Conservation (phyloP, 2,329 filamentous ascomycete genomes). For the Venturia pyrina region DNA sequence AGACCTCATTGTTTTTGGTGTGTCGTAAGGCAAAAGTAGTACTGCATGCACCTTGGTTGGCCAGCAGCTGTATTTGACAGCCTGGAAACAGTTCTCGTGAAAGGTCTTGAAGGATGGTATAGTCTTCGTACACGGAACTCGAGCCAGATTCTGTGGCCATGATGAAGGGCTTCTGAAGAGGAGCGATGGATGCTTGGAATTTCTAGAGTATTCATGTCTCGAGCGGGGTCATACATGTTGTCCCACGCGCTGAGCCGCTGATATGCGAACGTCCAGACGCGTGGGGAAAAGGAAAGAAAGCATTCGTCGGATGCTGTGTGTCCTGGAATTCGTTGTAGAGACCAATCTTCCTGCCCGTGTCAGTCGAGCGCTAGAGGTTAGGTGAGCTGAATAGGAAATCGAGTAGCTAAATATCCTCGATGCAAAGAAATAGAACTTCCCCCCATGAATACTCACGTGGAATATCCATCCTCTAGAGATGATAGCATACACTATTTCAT, state of each 20-base stretch:
- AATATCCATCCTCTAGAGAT: no score
- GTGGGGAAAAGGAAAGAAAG: not conserved
- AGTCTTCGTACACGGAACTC: not conserved
- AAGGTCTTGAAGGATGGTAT: not conserved
- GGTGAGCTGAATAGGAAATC: no score
- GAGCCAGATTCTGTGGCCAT: not conserved
- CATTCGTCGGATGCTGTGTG: not conserved
- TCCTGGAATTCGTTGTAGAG: not conserved
- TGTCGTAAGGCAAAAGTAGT: not conserved
- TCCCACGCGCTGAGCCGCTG: not conserved
- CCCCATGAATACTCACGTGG: no score
- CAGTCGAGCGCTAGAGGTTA: not conserved
- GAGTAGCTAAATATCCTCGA: no score
- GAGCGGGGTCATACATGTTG: constrained; percentile 4
- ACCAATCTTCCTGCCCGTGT: not conserved
- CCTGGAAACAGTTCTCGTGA: not conserved
- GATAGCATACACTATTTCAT: no score
- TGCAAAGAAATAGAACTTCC: no score
- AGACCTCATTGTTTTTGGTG: not conserved
- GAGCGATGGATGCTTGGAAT: not conserved
- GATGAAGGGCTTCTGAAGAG: not conserved
- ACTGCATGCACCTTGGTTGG: constrained; percentile 2
- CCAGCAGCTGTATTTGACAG: not conserved
- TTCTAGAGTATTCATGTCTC: not conserved
- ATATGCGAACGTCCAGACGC: not conserved